Evolutionary conservation across 1,284 basidiomycete genomes (phyloP), one percentile per base, ranked within the genome.

Genomic region (Melampsora medusae): DNA sequence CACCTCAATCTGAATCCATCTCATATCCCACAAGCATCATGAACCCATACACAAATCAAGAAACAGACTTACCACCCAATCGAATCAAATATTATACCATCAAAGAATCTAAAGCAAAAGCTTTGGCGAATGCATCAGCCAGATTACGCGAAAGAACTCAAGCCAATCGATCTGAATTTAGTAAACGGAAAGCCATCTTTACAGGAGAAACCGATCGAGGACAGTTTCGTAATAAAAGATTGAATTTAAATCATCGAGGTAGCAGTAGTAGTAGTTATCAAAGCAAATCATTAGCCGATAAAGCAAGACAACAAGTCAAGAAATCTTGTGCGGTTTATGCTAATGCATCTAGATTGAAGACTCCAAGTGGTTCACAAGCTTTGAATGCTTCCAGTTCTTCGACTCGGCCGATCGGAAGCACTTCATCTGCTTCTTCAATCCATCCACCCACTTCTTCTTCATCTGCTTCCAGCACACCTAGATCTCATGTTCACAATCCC

Each of bases 251-350:
- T 67, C 66, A 22, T 59, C 60, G 65, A 42, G 72, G n/a, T n/a
- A n/a, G n/a, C n/a, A n/a, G n/a, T n/a, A n/a, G 64, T 3, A 74
- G 31, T 56, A 42, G 48, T 17, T 38, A 49, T 25, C 62, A 49
- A 14, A 16, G 48, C 22, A 74, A 74, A 61, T 56, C 72, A 1
- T 28, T 74, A n/a, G 72, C 72, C 2, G 72, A 74, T 16, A 74
- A 74, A 31, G 72, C 72, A 14, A 62, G 72, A 10, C 72, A 67
- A 48, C 72, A 74, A 49, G 65, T 74, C 35, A 74, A 74, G 42
- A 67, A 67, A 61, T 67, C 72, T n/a, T 62, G 64, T 38, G 65
- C 62, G 0, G 65, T 74, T 9, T 74, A 74, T 60, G 72, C 65
- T 19, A 56, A 72, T 25, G 70, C 70, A 12, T 60, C 62, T 28